Base-by-base conservation (phyloP, 257 asterid species). In the Nicotiana sylvestris region DNA sequence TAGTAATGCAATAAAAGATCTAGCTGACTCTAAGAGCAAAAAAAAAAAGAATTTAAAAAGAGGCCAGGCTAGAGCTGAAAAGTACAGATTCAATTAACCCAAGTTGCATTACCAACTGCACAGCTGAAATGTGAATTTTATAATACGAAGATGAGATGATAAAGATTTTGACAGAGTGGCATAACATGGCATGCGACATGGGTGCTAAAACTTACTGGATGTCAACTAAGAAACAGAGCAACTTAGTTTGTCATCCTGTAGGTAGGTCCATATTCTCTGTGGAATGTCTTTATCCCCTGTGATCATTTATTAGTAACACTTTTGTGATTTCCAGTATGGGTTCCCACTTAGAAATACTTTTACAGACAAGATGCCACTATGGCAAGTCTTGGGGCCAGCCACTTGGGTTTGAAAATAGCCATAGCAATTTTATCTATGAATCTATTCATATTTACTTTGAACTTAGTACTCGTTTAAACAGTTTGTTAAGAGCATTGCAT, bases 101-200 rank as follows among this genome's bases (percentile, higher is more conserved):
- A 51, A 76, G 80, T 29, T 7, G 46, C 65, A 29, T 39, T 81
- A 81, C 90, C 87, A 68, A 88, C 88, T 84, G 78, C 81, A 21
- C 5, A 51, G 5, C 53, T 11, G 82, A 58, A 67, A 11, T 15
- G 61, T 17, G 32, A 21, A 83, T 72, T 83, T 8, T 56, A 83
- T 70, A 21, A 84, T 77, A 56, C 21, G 57, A 56, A 70, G 62
- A 6, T 30, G 35, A 83, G 77, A 81, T 16, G 65, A 66, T 78
- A 65, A 66, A 77, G 78, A 82, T 37, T 68, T 87, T 53, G 81
- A 88, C 91, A 89, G 83, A 62, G 83, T 83, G 88, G 87, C 91
- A 83, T 77, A 83, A 85, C 88, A 76, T 88, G 92, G 85, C 70
- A 30, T 70, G 62, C 57, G 56, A 70, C 53, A 61, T 56, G 25